Base-by-base conservation (phyloP, 2,329 filamentous ascomycete species). In the Colletotrichum tropicale region DNA sequence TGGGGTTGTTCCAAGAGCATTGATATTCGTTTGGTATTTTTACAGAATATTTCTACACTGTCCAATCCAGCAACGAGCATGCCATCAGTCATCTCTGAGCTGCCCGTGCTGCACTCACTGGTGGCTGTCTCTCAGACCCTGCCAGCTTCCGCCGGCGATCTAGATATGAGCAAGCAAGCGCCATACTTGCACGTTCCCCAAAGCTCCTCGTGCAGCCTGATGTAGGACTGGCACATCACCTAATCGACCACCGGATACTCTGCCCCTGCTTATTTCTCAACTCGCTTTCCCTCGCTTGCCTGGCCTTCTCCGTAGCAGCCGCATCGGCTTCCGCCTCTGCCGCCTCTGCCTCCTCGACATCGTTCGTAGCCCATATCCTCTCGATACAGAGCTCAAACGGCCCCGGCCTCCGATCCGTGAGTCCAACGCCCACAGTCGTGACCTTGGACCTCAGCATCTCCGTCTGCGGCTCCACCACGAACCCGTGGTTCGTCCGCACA, bases 401-500 rank as follows among this genome's bases (percentile, higher is more conserved):
- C 0, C 96, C 97, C 8, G 95, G 94, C 48, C 98, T 90, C 18
- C 97, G 91, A 84, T 99, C 97, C 70, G 96, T 98, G 81, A 98
- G 85, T 7, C 96, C 95, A 73, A 98, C 92, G 2, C 97, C 97
- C 24, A 99, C 88, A 32, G 93, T 98, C 81, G 92, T 91, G 34
- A 99, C 93, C 84, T 95, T 96, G 81, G 98, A 94, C 77, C 94
- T 92, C 83, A 98, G 86, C 85, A 99, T 93, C 83, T 98, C 96
- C 15, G 93, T 93, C 88, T 98, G 96, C 36, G 97, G 97, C 86
- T 98, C 96, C 7, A 98, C 93, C 2, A 98, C 95, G 80, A 95
- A 92, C 8, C 97, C 97, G 81, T 98, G 92, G 82, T 98, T 98
- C 16, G 97, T 99, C 77, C 97, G 90, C 75, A 99, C 96, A 85